A percentile compares a stretch with the other conserved stretches of the same genome.
Conservation (phyloP, 306 rosid genomes). For the Lablab purpureus region DNA sequence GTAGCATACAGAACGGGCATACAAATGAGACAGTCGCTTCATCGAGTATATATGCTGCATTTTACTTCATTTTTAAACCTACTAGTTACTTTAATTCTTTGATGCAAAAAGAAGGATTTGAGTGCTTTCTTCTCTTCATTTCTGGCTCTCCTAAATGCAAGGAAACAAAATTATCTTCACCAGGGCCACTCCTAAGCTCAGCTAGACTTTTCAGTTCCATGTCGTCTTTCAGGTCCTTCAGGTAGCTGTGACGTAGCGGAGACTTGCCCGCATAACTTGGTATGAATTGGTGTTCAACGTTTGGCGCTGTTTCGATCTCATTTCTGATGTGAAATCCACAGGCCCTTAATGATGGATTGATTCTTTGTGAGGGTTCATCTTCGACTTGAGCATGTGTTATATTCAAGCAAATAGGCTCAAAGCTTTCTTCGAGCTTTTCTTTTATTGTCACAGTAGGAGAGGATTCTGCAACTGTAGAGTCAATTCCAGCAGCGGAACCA, state of each 20-base stretch:
- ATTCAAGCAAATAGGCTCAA: conserved; percentile 64
- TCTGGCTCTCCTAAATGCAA: conserved; percentile 87
- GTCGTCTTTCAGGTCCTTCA: conserved; percentile 52
- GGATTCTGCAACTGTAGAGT: conserved; percentile 87
- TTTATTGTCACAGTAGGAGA: conserved; percentile 64
- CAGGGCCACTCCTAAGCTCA: conserved; percentile 60
- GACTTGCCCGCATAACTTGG: conserved; percentile 61
- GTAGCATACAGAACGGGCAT: conserved; percentile 42
- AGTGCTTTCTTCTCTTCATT: conserved; percentile 74
- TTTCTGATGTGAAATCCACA: conserved; percentile 61
- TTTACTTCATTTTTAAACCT: conserved; percentile 47
- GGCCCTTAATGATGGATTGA: conserved; percentile 51
- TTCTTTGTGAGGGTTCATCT: conserved; percentile 57
- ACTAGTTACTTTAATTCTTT: conserved; percentile 56
- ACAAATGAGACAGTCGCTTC: conserved; percentile 45
- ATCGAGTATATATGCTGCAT: conserved; percentile 45
- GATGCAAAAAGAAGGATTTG: conserved; percentile 49
- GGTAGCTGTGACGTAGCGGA: conserved; percentile 58
- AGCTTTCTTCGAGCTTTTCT: conserved; percentile 67
- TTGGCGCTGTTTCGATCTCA: conserved; percentile 59
- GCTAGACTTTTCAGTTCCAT: conserved; percentile 61
- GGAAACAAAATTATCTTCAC: conserved; percentile 73
- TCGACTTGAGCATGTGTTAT: conserved; percentile 59
- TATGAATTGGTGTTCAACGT: conserved; percentile 81
- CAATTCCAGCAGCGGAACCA: conserved; percentile 71